A percentile compares a stretch with the other conserved stretches of the same genome.
Conservation (phyloP, 1,284 basidiomycete species). For the Singerocomus inundabilis region DNA sequence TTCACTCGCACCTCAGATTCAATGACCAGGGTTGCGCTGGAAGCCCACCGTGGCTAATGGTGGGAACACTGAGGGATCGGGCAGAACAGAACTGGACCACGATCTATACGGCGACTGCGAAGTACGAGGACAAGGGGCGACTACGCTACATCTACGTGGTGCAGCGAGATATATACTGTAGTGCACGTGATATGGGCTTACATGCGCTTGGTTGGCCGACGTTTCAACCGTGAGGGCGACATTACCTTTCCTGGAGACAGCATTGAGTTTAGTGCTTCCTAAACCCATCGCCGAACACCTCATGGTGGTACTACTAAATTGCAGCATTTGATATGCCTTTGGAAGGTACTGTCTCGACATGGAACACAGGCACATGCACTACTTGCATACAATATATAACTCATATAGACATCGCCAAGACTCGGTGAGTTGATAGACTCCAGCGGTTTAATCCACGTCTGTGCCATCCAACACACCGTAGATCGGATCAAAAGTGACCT, state of each 20-base stretch:
- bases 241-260: background rate
- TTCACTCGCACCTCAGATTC: background rate
- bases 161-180: no score
- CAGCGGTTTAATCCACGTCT: background rate
- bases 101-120: no score
- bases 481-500: background rate
- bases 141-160: no score
- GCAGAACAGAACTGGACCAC: no score
- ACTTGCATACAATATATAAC: background rate
- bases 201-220: no score
- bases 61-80: no score
- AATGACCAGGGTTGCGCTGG: no score
- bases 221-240: background rate
- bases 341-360: background rate
- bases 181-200: no score
- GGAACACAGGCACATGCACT: background rate
- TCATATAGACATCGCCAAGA: background rate
- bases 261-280: background rate
- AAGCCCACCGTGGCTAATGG: no score
- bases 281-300: background rate
- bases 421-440: background rate
- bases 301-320: no score
- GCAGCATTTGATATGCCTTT: background rate
- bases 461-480: background rate
- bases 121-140: no score